phyloP scores from a whole-genome alignment of 2,329 filamentous ascomycete species.

The Fusarium keratoplasticum region DNA sequence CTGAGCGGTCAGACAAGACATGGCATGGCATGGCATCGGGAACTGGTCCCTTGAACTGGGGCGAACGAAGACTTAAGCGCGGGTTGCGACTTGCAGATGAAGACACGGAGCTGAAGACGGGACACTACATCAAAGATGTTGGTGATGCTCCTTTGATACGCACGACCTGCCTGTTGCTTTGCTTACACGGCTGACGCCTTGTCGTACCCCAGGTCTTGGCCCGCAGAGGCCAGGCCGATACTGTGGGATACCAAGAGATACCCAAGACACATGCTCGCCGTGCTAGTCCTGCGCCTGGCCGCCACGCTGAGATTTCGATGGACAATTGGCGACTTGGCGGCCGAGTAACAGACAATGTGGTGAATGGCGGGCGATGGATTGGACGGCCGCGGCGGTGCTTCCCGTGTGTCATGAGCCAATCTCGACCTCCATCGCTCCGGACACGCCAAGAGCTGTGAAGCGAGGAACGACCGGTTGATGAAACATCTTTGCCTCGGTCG shows the following conservation, averaged over 20 bases:
- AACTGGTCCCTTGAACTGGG: conserved; percentile 2
- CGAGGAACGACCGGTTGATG: conserved; percentile 32
- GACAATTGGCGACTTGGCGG: conserved; percentile 7
- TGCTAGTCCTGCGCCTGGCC: not conserved
- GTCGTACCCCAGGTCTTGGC: conserved; percentile 40
- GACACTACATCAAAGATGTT: not conserved
- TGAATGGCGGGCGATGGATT: not conserved
- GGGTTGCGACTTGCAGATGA: conserved; percentile 13
- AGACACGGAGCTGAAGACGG: conserved; percentile 19
- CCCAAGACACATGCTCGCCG: conserved; percentile 7
- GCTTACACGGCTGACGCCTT: conserved; percentile 16
- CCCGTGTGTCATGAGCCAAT: conserved; percentile 12
- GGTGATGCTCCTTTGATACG: conserved; percentile 2
- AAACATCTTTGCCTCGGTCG: conserved; percentile 30
- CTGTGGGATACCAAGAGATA: conserved; percentile 8
- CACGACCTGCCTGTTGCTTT: conserved; percentile 1
- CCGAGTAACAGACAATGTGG: not conserved
- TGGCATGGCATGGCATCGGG: not conserved
- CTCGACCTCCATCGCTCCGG: conserved; percentile 33
- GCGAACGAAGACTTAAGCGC: conserved; percentile 1
- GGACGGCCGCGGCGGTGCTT: not conserved
- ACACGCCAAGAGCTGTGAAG: conserved; percentile 36
- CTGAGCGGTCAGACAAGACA: not conserved
- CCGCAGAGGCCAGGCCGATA: conserved; percentile 23
- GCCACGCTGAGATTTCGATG: conserved; percentile 1